phyloP scores from a whole-genome alignment of 139 green algal species.

The Pedinophyceae sp. region DNA sequence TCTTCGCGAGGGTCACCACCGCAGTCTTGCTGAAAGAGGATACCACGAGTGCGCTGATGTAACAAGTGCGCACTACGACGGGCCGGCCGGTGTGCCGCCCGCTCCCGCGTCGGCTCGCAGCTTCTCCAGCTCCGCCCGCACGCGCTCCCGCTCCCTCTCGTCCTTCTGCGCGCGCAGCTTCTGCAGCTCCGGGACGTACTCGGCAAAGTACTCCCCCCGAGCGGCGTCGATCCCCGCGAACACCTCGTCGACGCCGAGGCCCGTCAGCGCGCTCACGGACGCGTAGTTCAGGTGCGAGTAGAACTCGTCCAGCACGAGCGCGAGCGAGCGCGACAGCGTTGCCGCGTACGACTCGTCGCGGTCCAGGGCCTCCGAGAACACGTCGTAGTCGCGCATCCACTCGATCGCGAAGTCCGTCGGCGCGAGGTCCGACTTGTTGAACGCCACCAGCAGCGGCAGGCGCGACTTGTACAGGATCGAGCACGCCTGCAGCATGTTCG shows the following conservation, averaged over 20 bases:
- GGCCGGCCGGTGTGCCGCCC: too few species aligned
- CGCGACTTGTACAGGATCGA: conserved; percentile 94
- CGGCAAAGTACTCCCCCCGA: conserved; percentile 43
- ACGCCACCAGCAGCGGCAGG: conserved; percentile 83
- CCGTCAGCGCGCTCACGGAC: conserved; percentile 77
- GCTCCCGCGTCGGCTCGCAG: conserved; percentile 29
- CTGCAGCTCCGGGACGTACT: conserved; percentile 51
- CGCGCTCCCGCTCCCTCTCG: conserved; percentile 23
- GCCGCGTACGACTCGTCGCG: conserved; percentile 53
- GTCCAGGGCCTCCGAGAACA: conserved; percentile 62
- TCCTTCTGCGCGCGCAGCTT: conserved; percentile 14
- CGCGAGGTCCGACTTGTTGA: conserved; percentile 92
- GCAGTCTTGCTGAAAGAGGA: too few species aligned
- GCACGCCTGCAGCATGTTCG: conserved; percentile 89
- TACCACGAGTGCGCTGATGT: too few species aligned
- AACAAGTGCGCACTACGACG: too few species aligned
- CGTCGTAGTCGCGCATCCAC: conserved; percentile 87
- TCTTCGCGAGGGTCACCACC: too few species aligned
- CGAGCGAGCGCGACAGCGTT: conserved; percentile 51
- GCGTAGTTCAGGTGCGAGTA: conserved; percentile 66
- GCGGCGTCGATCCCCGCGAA: conserved; percentile 17
- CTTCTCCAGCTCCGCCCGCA: conserved; percentile 29
- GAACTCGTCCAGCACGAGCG: conserved; percentile 87
- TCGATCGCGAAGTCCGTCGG: conserved; percentile 68
- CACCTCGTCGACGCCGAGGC: conserved; percentile 75